Evolutionary conservation across 192 early-diverging fungal species (phyloP).

Genomic region (Podila minutissima): DNA sequence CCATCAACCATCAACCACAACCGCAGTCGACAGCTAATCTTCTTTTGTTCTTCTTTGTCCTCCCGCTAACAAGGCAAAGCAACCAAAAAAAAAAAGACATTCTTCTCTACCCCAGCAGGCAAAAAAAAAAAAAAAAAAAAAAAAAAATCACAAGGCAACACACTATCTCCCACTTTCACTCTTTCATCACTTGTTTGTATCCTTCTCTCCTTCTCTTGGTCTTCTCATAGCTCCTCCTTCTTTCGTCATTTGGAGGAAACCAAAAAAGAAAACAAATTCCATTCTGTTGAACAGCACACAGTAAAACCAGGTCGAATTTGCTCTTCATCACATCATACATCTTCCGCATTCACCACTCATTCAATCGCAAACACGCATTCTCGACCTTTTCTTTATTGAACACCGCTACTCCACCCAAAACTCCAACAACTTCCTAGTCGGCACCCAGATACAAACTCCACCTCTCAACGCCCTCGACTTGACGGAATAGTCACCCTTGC

Average conservation of each 20-base stretch:
- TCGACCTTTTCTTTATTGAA: no score
- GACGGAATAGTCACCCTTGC: slow-evolving; percentile 22
- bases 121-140: not conserved
- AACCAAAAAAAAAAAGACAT: not conserved
- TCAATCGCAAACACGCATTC: no score
- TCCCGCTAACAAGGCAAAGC: not conserved
- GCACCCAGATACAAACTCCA: no score
- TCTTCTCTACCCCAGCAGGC: not conserved
- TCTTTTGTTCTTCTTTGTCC: not conserved
- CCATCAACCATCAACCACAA: not conserved
- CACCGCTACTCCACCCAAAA: no score
- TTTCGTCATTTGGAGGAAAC: not conserved
- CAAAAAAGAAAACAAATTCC: no score
- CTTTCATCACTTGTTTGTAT: not conserved
- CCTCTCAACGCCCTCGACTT: no score
- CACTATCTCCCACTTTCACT: not conserved
- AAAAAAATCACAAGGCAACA: not conserved
- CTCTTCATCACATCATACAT: no score
- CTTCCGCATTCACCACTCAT: no score
- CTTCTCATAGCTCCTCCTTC: not conserved
- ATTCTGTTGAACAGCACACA: no score
- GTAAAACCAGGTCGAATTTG: no score
- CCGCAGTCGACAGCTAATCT: not conserved
- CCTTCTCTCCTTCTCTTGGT: not conserved
- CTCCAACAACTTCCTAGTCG: no score